Base-by-base conservation (phyloP, 2,329 filamentous ascomycete species). In the Fusarium sp. region DNA sequence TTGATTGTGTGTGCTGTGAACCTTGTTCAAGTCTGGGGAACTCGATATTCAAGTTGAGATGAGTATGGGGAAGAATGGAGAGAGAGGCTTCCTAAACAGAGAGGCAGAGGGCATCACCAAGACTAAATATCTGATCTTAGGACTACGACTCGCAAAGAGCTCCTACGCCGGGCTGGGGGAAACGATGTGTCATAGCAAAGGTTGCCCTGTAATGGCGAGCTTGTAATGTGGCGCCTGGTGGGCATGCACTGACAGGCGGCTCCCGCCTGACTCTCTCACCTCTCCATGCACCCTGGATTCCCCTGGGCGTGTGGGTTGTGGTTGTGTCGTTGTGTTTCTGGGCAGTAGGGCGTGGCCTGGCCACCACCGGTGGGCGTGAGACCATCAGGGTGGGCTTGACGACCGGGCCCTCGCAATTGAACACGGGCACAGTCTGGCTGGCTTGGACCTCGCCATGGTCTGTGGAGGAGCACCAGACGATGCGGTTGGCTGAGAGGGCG, bases 111-210 rank as follows among this genome's bases (percentile, higher is more conserved):
- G 66, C 65, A 70, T 75, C 72, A 65, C 60, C 71, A 72, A 68
- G 75, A 79, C 75, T 76, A 78, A 79, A 79, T 74, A 75, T 74
- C 72, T 75, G 59, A 59, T 62, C 61, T 64, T 65, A 71, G 61
- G 71, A 35, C 61, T 68, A 67, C 66, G 56, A 75, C 65, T 68
- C 50, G 63, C 68, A 65, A 60, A 68, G 66, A 69, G 76, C 69
- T 66, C 70, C 61, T 72, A 54, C 66, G 43, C 67, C 67, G 63
- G 70, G 58, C 64, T 66, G 58, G 69, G 64, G 69, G 68, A 76
- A 76, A 76, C 72, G 70, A 78, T 78, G 76, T 78, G 76, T 78
- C 76, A 79, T 78, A 78, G 76, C 74, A 50, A 73, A 65, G 69
- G 63, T 27, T 69, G 75, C 70, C 75, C 66, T 79, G 74, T 66